phyloP scores from a whole-genome alignment of 768 basidiomycete species.

The Mycena chlorophos region DNA sequence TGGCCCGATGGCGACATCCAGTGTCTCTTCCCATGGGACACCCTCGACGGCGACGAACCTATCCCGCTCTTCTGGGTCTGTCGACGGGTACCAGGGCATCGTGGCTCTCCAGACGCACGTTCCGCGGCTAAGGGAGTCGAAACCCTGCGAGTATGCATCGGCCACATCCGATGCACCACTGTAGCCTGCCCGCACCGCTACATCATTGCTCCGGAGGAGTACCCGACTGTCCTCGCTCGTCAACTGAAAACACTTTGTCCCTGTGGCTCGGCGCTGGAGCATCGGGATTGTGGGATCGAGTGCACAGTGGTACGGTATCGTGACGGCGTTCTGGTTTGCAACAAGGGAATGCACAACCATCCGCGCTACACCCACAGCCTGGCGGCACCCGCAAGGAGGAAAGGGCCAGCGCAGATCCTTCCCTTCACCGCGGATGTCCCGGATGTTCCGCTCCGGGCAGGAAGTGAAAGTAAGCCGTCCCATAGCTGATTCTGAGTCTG shows the following conservation, averaged over 20 bases:
- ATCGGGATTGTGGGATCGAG: neutral
- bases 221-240: neutral
- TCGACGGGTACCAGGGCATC: too few relatives aligned
- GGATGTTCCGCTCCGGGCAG: too few relatives aligned
- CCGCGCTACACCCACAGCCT: neutral
- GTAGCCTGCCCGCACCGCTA: neutral
- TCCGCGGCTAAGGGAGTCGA: neutral
- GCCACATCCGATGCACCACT: neutral
- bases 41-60: neutral
- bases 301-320: neutral
- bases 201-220: neutral
- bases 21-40: neutral
- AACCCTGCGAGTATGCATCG: neutral
- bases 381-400: neutral
- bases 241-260: neutral
- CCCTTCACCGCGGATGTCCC: neutral
- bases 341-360: neutral
- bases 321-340: neutral
- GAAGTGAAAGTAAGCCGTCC: too few relatives aligned
- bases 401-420: neutral
- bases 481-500: too few relatives aligned
- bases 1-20: neutral
- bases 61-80: neutral
- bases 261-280: neutral
- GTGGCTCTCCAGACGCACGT: neutral